phyloP scores from a whole-genome alignment of 1,284 basidiomycete species.

The Cutaneotrichosporon curvatum region DNA sequence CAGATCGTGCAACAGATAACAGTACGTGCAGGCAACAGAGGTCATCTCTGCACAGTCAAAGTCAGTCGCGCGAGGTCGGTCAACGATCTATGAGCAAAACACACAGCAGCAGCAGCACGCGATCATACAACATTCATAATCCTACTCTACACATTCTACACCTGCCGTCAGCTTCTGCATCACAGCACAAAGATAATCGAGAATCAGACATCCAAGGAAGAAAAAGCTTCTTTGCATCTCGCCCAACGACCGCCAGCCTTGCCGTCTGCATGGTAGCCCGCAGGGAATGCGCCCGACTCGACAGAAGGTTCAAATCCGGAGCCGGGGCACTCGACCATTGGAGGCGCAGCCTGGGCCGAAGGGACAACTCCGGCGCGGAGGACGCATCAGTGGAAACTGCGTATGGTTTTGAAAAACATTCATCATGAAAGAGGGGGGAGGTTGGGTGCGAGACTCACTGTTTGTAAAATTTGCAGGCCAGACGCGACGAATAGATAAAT shows the following conservation, averaged over 20 bases:
- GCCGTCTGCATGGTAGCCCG: constrained; percentile 27
- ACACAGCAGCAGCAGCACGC: too few relatives aligned
- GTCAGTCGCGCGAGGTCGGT: too few relatives aligned
- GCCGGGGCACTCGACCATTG: constrained; percentile 19
- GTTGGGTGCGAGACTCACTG: constrained; percentile 7
- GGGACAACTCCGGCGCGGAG: constrained; percentile 45
- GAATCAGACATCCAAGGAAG: constrained; percentile 50
- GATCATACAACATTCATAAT: neutral
- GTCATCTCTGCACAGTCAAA: too few relatives aligned
- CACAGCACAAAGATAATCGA: constrained; percentile 1
- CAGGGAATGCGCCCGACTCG: constrained; percentile 30
- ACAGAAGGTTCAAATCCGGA: constrained; percentile 41
- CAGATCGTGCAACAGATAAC: too few relatives aligned
- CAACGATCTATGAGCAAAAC: too few relatives aligned
- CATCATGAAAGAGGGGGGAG: constrained; percentile 29
- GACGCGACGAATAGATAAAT: neutral
- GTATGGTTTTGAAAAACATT: constrained; percentile 47
- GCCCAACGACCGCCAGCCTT: constrained; percentile 19
- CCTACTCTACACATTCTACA: neutral
- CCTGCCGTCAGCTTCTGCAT: constrained; percentile 1
- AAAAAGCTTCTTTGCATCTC: constrained; percentile 45
- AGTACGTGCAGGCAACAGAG: too few relatives aligned
- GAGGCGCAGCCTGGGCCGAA: constrained; percentile 24
- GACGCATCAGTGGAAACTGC: constrained; percentile 50
- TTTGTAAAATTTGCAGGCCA: neutral